These are phyloP conservation scores for Nicotiana paniculata DNA, from an alignment of 257 asterid species.

Conservation along the genomic window DNA sequence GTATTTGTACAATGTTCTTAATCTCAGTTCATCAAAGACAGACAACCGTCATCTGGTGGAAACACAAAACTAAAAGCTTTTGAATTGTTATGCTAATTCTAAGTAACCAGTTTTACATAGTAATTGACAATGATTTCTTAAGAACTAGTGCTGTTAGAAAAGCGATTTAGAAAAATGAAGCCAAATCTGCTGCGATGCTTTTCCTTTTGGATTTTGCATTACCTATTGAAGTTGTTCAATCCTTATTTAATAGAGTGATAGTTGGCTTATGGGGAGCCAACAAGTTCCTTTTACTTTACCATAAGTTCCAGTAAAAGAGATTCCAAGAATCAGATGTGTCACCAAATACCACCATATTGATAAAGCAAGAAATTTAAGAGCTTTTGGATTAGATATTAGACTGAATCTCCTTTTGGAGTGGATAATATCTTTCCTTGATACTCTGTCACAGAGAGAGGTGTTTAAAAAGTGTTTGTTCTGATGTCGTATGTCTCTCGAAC, in stretches of 20 bases:
- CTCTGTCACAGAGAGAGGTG: neutral
- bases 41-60: neutral
- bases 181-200: neutral
- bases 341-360: neutral
- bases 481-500: neutral
- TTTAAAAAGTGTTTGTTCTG: neutral
- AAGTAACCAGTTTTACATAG: neutral
- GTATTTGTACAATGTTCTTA: constrained; percentile 9
- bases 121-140: neutral
- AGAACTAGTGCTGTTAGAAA: neutral
- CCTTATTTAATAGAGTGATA: neutral
- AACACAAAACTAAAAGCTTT: neutral
- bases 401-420: neutral
- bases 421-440: neutral
- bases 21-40: neutral
- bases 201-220: neutral
- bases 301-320: neutral
- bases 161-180: neutral
- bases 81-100: neutral
- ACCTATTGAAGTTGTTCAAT: neutral
- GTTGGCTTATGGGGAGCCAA: neutral
- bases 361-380: neutral
- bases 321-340: neutral
- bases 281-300: neutral
- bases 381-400: neutral